Conservation (phyloP, 139 green algal species). For the Chlamydomonas schloesseri region DNA sequence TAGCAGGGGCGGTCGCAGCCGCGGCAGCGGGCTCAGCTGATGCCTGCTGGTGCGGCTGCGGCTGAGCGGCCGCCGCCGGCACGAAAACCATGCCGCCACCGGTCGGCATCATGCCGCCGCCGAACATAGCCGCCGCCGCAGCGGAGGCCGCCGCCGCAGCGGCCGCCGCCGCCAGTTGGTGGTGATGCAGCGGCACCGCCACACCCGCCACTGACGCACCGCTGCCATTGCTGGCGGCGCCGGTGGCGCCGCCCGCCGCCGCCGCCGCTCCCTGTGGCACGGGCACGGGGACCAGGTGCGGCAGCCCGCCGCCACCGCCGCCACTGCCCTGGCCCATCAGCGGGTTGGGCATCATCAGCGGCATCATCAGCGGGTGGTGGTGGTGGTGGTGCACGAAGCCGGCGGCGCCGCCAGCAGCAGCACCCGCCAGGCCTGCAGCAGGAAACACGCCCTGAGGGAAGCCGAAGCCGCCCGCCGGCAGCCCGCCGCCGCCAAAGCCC, state of each 20-base stretch:
- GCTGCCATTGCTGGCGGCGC: background rate
- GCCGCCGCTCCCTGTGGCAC: background rate
- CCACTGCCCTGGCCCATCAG: background rate
- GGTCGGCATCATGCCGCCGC: background rate
- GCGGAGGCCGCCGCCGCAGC: background rate
- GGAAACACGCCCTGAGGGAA: no score
- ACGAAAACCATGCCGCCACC: background rate
- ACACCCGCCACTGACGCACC: background rate
- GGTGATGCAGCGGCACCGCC: background rate
- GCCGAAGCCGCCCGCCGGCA: background rate
- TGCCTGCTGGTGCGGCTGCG: no score
- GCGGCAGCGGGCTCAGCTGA: no score
- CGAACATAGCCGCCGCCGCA: background rate
- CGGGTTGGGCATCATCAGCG: background rate
- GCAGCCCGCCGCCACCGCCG: no score
- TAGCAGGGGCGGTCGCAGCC: no score
- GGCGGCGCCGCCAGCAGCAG: background rate
- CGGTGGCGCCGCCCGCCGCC: background rate
- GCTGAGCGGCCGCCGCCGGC: no score
- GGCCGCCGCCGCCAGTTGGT: background rate
- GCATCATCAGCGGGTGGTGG: background rate
- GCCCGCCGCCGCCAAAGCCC: background rate
- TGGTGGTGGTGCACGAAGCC: no score
- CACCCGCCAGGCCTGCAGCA: no score
- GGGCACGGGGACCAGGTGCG: background rate